These are phyloP conservation scores for Aegle marmelos DNA, from an alignment of 345 rosid genomes.

Conservation along the genomic window DNA sequence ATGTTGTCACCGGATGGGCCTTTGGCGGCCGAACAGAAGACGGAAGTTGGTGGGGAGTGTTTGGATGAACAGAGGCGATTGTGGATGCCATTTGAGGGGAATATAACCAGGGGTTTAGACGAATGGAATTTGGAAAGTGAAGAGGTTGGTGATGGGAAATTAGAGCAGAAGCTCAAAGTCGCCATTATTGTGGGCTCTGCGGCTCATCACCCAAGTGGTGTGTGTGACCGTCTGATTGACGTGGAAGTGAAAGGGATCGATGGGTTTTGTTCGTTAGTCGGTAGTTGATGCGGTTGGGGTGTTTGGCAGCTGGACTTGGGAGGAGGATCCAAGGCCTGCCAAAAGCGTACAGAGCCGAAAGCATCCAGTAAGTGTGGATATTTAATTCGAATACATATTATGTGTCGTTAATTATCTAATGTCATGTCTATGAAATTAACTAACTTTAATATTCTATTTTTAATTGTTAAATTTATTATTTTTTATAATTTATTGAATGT, in stretches of 20 bases:
- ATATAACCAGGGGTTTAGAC: slow-evolving; percentile 23
- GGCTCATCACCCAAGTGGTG: neutral
- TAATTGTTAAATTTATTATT: too few species aligned
- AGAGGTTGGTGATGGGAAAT: slow-evolving; percentile 9
- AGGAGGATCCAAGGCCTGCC: slow-evolving; percentile 13
- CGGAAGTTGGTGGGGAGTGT: slow-evolving; percentile 16
- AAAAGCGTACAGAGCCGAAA: too few species aligned
- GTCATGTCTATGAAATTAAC: too few species aligned
- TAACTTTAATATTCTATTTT: too few species aligned
- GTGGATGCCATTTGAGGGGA: slow-evolving; percentile 20
- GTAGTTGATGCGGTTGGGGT: neutral
- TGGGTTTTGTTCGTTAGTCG: neutral
- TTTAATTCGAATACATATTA: too few species aligned
- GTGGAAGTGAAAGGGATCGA: neutral
- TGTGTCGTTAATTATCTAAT: too few species aligned
- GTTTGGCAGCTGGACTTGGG: neutral
- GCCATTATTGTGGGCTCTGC: slow-evolving; percentile 15
- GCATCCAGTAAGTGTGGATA: too few species aligned
- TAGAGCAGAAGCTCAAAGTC: slow-evolving; percentile 30
- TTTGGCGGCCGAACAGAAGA: slow-evolving; percentile 30
- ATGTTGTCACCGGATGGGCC: slow-evolving; percentile 44
- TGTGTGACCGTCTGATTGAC: too few species aligned
- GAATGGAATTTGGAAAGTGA: slow-evolving; percentile 23
- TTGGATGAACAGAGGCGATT: slow-evolving; percentile 19
- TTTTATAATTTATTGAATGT: too few species aligned